Evolutionary conservation across 202 grass and related monocot species (phyloP), one percentile per base, ranked within the genome.

Genomic region (Zizania palustris): DNA sequence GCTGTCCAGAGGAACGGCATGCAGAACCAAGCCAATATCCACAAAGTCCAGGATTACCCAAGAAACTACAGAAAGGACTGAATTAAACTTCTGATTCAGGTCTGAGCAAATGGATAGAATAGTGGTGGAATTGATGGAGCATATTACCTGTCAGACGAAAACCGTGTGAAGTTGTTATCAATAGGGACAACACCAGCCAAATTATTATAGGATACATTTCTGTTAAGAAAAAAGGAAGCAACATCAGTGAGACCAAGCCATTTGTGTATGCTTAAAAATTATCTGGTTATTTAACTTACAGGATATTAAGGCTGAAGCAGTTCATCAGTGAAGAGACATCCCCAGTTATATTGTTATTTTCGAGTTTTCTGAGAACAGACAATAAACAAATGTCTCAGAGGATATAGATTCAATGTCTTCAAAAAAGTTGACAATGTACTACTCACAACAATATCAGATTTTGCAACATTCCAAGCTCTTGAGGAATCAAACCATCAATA

Each of bases 131-230:
- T 46, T 71, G 43, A 76, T 61, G 22, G 9, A 46, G 65, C 60
- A 76, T 19, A 54, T 7, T 81, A 99, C 96, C 96, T 96, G n/a
- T 96, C 90, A 63, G 88, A 82, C 43, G 79, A 83, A 86, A 99
- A 99, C 79, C 96, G 74, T 22, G 96, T 84, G 70, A 99, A 99
- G 67, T 99, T 99, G 50, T 91, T 89, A 44, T 83, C 86, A 1
- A 84, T 86, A 58, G 96, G 88, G 65, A 99, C 85, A 77, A 82
- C 74, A 71, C 96, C 96, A 55, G 66, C 87, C 28, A 99, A 89
- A 86, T 84, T 91, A 83, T 99, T 99, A 80, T 85, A 89, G 1
- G 96, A 99, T 14, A 96, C 85, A 84, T 99, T 99, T 84, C 96
- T 99, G 92, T 72, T 78, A 51, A 75, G 0, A 20, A 57, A 53